These are phyloP conservation scores for Aspergillus asperescens DNA, from an alignment of 495 filamentous ascomycete species.

Conservation along the genomic window DNA sequence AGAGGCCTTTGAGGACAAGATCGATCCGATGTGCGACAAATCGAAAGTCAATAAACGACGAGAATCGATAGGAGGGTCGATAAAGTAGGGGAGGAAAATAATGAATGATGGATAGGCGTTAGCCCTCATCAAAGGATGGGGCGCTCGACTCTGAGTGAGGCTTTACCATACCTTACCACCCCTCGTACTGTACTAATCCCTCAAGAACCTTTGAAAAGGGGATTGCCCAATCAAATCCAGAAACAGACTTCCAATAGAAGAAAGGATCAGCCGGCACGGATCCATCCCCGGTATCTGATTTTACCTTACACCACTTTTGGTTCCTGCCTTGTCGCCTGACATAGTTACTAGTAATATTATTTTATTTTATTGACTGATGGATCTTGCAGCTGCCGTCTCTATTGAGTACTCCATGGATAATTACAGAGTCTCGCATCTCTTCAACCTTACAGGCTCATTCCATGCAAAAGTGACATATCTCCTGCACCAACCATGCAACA, in stretches of 20 bases:
- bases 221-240: slow-evolving; percentile 2
- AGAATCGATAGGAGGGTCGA: slow-evolving; percentile 8
- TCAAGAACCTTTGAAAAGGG: not conserved
- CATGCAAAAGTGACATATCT: no score
- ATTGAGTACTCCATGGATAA: no score
- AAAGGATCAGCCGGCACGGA: slow-evolving; percentile 5
- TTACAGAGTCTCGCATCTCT: no score
- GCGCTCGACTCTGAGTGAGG: not conserved
- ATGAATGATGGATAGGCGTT: slow-evolving; percentile 5
- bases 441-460: no score
- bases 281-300: slow-evolving; percentile 23
- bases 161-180: slow-evolving; percentile 13
- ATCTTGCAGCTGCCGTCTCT: no score
- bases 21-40: slow-evolving; percentile 12
- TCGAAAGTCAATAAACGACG: slow-evolving; percentile 5
- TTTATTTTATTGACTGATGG: no score
- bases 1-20: slow-evolving; percentile 4
- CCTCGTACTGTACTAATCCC: slow-evolving; percentile 11
- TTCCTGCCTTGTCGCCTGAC: slow-evolving; percentile 4
- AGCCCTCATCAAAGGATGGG: slow-evolving; percentile 3
- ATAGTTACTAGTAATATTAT: not conserved
- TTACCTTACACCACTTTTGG: not conserved
- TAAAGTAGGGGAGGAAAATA: slow-evolving; percentile 22
- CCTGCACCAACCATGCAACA: no score
- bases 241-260: not conserved